Evolutionary conservation across 148 eudicot species (phyloP), one percentile per base, ranked within the genome.

Genomic region (Bassia scoparia): DNA sequence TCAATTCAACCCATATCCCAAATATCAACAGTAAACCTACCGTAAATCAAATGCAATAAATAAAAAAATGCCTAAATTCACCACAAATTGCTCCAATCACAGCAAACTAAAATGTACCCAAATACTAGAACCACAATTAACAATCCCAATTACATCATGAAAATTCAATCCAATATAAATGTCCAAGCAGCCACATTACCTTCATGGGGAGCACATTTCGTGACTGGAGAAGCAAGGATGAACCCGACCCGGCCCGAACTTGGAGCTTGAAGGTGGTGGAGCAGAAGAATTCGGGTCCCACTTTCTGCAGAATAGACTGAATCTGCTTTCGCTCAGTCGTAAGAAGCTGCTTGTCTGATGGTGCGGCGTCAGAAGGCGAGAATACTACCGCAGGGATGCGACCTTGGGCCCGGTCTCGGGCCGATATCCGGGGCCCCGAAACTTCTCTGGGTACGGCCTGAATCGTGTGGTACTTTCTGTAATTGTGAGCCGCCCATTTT

Each of bases 191-290:
- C 12, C 46, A 41, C 0, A 41, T 41, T 41, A 84, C 87, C 98
- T 91, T 91, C 54, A 91, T 80, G 2, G 97, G 97, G 30, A 94
- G 91, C 23, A 94, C 93, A 67, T 76, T 85, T 49, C 88, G 86
- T 26, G 91, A 84, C 23, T 88, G 82, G 53, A 95, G 70, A 30
- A 95, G 48, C 3, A 80, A 71, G 12, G 87, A 84, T 5, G 99
- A 95, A 7, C 99, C 99, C 33, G 99, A 78, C 21, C 99, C 99
- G 65, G 96, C 97, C 61, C 97, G 78, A 54, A 95, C 81, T 69
- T 91, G 96, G 18, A 91, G 88, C 24, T 87, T 86, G 61, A 95
- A 91, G 10, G 86, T 81, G 54, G 97, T 95, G 33, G 97, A 87
- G 71, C 89, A 90, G 75, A 95, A 92, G 59, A 80, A 89, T 0